phyloP scores from a whole-genome alignment of 2,329 filamentous ascomycete genomes.

The Xylaria sp. region DNA sequence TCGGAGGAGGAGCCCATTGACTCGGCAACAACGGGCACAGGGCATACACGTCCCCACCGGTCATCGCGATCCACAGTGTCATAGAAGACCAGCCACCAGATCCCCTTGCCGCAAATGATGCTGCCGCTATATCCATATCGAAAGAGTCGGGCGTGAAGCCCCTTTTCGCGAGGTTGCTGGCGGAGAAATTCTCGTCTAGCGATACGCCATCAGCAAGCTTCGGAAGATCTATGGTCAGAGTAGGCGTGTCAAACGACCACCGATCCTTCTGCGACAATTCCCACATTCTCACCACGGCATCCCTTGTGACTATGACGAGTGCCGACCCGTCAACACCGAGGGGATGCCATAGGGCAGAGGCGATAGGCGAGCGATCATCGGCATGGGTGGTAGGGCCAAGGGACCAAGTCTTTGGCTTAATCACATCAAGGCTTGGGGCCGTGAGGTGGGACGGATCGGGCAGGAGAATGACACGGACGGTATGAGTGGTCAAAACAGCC shows the following conservation, averaged over 20 bases:
- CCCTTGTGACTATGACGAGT: conserved; percentile 87
- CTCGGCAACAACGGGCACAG: conserved; percentile 89
- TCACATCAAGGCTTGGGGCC: conserved; percentile 71
- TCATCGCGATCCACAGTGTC: conserved; percentile 98
- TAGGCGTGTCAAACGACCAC: conserved; percentile 86
- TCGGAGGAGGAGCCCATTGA: conserved; percentile 82
- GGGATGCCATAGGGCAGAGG: conserved; percentile 91
- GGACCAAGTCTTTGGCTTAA: conserved; percentile 88
- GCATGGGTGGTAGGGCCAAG: conserved; percentile 94
- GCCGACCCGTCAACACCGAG: conserved; percentile 84
- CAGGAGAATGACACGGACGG: conserved; percentile 86
- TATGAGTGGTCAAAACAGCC: conserved; percentile 87
- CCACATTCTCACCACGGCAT: conserved; percentile 91
- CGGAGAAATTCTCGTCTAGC: conserved; percentile 83
- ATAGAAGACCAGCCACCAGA: conserved; percentile 93
- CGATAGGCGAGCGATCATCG: conserved; percentile 82
- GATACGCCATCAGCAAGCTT: conserved; percentile 88
- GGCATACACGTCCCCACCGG: conserved; percentile 91
- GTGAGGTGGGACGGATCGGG: conserved; percentile 83
- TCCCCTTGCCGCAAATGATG: conserved; percentile 76
- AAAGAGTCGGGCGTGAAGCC: conserved; percentile 89
- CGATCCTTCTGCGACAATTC: conserved; percentile 85
- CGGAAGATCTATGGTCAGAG: conserved; percentile 86
- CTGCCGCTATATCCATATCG: conserved; percentile 93
- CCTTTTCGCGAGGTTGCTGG: conserved; percentile 77